Percentiles rank a stretch among this genome's conserved stretches.
Conservation (phyloP, 169 alveolate species). For the Plasmodium vivax region DNA sequence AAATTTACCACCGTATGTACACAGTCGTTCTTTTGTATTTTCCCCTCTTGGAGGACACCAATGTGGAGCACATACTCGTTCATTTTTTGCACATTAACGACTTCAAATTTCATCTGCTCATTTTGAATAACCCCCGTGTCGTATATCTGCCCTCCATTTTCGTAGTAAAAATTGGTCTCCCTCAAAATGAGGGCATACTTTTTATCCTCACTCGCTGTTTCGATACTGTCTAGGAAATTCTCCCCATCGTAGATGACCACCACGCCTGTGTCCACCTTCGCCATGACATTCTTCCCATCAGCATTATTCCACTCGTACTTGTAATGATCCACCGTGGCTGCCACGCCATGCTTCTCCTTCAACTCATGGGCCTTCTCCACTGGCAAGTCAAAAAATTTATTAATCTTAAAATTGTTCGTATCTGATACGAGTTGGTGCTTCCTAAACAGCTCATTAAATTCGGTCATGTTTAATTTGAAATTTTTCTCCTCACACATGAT, state of each 20-base stretch:
- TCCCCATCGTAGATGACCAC: constrained; percentile 85
- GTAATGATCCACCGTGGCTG: constrained; percentile 77
- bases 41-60: constrained; percentile 78
- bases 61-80: constrained; percentile 90
- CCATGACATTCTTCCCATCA: constrained; percentile 18
- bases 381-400: constrained; percentile 77
- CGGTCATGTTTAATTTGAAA: constrained; percentile 85
- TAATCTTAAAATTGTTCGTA: constrained; percentile 77
- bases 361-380: constrained; percentile 82
- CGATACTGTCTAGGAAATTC: constrained; percentile 66
- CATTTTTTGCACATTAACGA: constrained; percentile 88
- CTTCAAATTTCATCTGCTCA: constrained; percentile 79
- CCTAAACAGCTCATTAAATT: constrained; percentile 86
- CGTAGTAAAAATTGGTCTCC: constrained; percentile 91
- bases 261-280: constrained; percentile 71
- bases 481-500: constrained; percentile 92
- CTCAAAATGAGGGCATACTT: constrained; percentile 87
- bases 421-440: constrained; percentile 87
- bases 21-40: constrained; percentile 38
- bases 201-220: constrained; percentile 13
- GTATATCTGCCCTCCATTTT: constrained; percentile 90
- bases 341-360: constrained; percentile 24
- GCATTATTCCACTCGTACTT: constrained; percentile 79
- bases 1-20: constrained; percentile 83
- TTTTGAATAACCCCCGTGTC: constrained; percentile 82